Evolutionary conservation across 2,329 filamentous ascomycete species (phyloP), one percentile per base, ranked within the genome.

Genomic region (Talaromyces funiculosus): DNA sequence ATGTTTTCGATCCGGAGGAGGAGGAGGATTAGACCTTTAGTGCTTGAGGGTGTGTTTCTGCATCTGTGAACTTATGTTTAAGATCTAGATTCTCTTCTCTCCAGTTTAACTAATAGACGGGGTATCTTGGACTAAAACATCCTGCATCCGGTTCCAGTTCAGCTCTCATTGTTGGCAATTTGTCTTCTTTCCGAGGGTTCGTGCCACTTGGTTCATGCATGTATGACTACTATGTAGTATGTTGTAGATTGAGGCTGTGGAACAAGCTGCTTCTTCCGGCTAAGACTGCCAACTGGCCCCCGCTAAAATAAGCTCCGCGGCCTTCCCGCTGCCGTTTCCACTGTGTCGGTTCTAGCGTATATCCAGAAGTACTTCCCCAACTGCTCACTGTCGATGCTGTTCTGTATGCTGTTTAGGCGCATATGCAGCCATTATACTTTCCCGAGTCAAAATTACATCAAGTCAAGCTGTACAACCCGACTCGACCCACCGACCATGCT

Each of bases 1-100:
- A 64, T 10, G 59, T 67, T 16, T 65, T 59, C 60, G 65, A 68
- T 49, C 66, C 64, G 1, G 57, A 63, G 10, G 63, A 67, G 26
- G 64, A 66, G 57, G 61, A 64, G 53, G 43, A 63, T 42, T 63
- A n/a, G 43, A 33, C 16, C 6, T n/a, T 4, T 33, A 12, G 40
- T n/a, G n/a, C 4, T 10, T 12, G 45, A 31, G n/a, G 26, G 10
- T 31, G n/a, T 29, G 18, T 24, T 20, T 22, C n/a, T n/a, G n/a
- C n/a, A n/a, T n/a, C n/a, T n/a, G n/a, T n/a, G n/a, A n/a, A n/a
- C n/a, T n/a, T n/a, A 42, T 22, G 9, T 20, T 20, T 9, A 40
- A 20, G 3, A 42, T 18, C 10, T 20, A 42, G 38, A 42, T n/a
- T n/a, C n/a, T n/a, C n/a, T n/a, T n/a, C n/a, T n/a, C n/a, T n/a